These are phyloP conservation scores for Auricularia auricula-judae DNA, from an alignment of 768 basidiomycete species.

Conservation along the genomic window DNA sequence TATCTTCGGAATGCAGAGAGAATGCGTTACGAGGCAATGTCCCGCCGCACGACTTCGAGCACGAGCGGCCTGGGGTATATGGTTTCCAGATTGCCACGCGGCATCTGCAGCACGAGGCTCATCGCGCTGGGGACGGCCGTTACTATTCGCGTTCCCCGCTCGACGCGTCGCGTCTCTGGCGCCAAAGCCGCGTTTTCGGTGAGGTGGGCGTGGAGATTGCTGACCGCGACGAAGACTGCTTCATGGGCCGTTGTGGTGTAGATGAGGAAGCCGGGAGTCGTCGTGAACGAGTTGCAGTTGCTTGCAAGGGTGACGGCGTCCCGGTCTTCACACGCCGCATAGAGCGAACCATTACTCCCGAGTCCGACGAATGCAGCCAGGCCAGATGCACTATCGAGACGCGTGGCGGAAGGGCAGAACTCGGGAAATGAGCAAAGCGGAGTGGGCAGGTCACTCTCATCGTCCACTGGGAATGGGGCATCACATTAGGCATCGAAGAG, in stretches of 20 bases:
- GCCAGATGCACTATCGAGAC: conserved; percentile 14
- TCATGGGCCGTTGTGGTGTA: conserved; percentile 80
- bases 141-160: conserved; percentile 84
- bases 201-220: conserved; percentile 17
- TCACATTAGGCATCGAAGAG: neutral
- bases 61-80: conserved; percentile 89
- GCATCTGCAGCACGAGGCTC: conserved; percentile 94
- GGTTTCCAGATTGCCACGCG: conserved; percentile 91
- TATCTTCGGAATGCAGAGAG: neutral
- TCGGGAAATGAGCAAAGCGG: conserved; percentile 38
- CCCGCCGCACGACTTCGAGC: conserved; percentile 67
- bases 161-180: conserved; percentile 72
- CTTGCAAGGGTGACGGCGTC: conserved; percentile 15
- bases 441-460: conserved; percentile 11
- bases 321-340: neutral
- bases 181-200: conserved; percentile 11
- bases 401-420: conserved; percentile 39
- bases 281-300: conserved; percentile 50
- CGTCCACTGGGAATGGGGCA: conserved; percentile 9
- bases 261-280: conserved; percentile 63
- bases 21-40: conserved; percentile 58
- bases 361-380: conserved; percentile 48
- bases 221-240: conserved; percentile 58
- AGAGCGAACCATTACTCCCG: conserved; percentile 9
- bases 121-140: conserved; percentile 78